phyloP scores from a whole-genome alignment of 2,329 filamentous ascomycete species.

The Fusarium protoensiforme region DNA sequence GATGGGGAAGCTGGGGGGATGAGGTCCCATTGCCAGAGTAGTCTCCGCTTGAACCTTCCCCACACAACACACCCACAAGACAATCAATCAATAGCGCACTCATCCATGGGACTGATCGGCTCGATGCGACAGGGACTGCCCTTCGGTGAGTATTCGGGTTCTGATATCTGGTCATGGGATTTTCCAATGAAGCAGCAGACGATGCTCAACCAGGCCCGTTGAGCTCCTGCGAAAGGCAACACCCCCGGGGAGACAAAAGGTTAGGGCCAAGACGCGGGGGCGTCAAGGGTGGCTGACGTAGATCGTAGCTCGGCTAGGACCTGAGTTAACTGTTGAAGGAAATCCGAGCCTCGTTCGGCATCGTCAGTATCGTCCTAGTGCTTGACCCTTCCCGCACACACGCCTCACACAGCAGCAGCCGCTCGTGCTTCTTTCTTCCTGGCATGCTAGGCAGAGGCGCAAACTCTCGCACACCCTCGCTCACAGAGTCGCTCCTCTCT shows the following conservation, averaged over 20 bases:
- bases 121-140: not conserved
- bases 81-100: not conserved
- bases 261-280: conserved; percentile 4
- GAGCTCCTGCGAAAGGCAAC: not conserved
- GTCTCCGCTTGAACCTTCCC: conserved; percentile 7
- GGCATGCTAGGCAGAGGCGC: conserved; percentile 3
- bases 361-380: conserved; percentile 36
- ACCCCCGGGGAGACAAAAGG: not conserved
- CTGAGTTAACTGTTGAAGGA: conserved; percentile 38
- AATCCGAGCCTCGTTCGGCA: conserved; percentile 37
- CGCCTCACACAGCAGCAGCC: not conserved
- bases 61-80: not conserved
- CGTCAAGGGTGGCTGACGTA: conserved; percentile 14
- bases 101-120: not conserved
- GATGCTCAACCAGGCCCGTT: not conserved
- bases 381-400: not conserved
- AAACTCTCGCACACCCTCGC: conserved; percentile 1
- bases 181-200: not conserved
- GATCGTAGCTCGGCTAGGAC: conserved; percentile 29
- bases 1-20: not conserved
- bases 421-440: not conserved
- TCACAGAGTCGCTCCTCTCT: not conserved
- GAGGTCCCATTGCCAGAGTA: conserved; percentile 1
- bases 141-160: not conserved
- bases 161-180: not conserved